These are phyloP conservation scores for Purpureocillium takamizusanense DNA, from an alignment of 2,329 filamentous ascomycete species.

Conservation along the genomic window DNA sequence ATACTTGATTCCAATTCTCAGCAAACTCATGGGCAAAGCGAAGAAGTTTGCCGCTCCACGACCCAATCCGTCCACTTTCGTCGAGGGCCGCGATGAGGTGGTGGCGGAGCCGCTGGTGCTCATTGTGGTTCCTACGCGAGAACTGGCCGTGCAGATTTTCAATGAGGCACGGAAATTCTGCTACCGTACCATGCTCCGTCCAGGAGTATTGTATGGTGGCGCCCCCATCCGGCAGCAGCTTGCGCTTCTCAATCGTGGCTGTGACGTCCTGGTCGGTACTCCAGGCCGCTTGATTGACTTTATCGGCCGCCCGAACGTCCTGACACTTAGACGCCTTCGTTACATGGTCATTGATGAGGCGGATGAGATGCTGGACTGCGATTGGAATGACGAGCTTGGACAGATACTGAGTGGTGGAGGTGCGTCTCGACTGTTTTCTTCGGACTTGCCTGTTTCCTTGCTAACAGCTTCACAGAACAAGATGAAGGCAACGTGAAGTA, in stretches of 20 bases:
- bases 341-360: conserved; percentile 87
- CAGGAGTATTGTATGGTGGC: conserved; percentile 83
- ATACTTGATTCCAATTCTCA: conserved; percentile 81
- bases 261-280: conserved; percentile 81
- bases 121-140: conserved; percentile 77
- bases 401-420: conserved; percentile 74
- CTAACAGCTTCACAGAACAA: conserved; percentile 44
- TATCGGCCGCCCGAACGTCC: conserved; percentile 58
- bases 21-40: conserved; percentile 90
- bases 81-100: conserved; percentile 37
- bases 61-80: conserved; percentile 52
- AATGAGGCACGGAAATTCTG: conserved; percentile 88
- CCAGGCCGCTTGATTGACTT: conserved; percentile 82
- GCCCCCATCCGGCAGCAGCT: conserved; percentile 62
- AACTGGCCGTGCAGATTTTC: conserved; percentile 90
- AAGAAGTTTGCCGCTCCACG: conserved; percentile 76
- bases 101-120: conserved; percentile 83
- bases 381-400: conserved; percentile 70
- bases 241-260: conserved; percentile 68
- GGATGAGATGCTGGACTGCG: conserved; percentile 76
- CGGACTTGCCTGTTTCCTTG: too few relatives aligned
- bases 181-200: conserved; percentile 90
- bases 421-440: conserved; percentile 31
- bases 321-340: conserved; percentile 68
- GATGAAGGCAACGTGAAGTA: conserved; percentile 61